phyloP scores from a whole-genome alignment of 2,329 filamentous ascomycete species.

The Botrytis elliptica region DNA sequence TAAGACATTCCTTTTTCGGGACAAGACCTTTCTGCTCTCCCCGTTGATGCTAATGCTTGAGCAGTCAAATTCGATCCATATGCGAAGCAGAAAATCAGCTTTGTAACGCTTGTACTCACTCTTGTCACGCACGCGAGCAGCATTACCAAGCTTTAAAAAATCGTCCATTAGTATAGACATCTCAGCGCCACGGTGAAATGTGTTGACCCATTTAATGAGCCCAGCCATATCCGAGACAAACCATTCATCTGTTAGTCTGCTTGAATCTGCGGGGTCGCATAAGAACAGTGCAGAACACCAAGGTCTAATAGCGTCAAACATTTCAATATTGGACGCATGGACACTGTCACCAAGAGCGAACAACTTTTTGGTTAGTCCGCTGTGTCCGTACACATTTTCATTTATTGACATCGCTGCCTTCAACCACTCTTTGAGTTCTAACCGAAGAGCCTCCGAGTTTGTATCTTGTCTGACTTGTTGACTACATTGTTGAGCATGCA shows the following conservation, averaged over 20 bases:
- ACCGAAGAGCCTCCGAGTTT: neutral
- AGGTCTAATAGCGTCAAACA: constrained; percentile 3
- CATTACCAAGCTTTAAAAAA: neutral
- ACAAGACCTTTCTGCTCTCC: neutral
- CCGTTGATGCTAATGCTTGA: neutral
- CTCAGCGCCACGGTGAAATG: constrained; percentile 1
- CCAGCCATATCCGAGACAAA: constrained; percentile 2
- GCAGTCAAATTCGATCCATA: neutral
- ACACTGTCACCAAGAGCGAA: constrained; percentile 1
- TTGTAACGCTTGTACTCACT: neutral
- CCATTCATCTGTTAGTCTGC: neutral
- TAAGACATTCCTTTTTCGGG: neutral
- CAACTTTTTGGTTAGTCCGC: neutral
- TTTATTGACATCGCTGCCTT: neutral
- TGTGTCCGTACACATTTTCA: neutral
- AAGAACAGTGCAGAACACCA: constrained; percentile 4
- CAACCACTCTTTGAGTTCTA: neutral
- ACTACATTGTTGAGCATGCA: neutral
- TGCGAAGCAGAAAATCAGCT: neutral
- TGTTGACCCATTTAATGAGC: neutral
- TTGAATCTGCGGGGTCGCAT: neutral
- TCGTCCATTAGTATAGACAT: constrained; percentile 2
- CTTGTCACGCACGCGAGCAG: neutral
- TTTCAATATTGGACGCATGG: neutral
- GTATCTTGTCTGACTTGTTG: neutral